Conservation (phyloP, 2,329 filamentous ascomycete species). For the Nigrograna mackinnonii region DNA sequence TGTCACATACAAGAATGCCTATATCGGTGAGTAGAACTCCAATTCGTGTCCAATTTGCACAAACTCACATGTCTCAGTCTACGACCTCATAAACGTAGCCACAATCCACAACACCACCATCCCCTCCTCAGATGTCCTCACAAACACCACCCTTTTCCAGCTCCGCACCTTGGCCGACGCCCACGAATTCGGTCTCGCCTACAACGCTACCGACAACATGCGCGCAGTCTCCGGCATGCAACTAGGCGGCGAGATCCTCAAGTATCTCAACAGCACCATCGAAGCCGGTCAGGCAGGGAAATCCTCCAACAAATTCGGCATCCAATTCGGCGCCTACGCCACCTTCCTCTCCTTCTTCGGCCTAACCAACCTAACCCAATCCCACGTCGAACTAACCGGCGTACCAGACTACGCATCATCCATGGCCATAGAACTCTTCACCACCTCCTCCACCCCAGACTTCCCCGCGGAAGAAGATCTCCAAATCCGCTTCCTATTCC, state of each 20-base stretch:
- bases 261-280: conserved; percentile 50
- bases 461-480: conserved; percentile 55
- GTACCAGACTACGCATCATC: conserved; percentile 83
- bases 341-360: conserved; percentile 66
- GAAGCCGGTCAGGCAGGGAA: conserved; percentile 19
- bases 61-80: conserved; percentile 43
- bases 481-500: conserved; percentile 64
- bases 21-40: conserved; percentile 57
- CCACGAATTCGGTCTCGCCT: conserved; percentile 83
- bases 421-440: conserved; percentile 77
- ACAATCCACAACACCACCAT: conserved; percentile 67
- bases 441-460: conserved; percentile 34
- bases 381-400: conserved; percentile 68
- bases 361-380: conserved; percentile 54
- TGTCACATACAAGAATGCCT: conserved; percentile 65
- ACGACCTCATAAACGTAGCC: conserved; percentile 66
- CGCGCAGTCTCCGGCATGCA: conserved; percentile 53
- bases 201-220: conserved; percentile 63
- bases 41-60: neutral
- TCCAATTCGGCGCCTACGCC: conserved; percentile 66
- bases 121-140: conserved; percentile 56
- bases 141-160: conserved; percentile 64
- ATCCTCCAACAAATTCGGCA: conserved; percentile 46
- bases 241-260: conserved; percentile 51
- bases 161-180: conserved; percentile 74